These are phyloP conservation scores for Haplosporangium gracile DNA, from an alignment of 192 early-diverging fungal genomes.

Conservation along the genomic window DNA sequence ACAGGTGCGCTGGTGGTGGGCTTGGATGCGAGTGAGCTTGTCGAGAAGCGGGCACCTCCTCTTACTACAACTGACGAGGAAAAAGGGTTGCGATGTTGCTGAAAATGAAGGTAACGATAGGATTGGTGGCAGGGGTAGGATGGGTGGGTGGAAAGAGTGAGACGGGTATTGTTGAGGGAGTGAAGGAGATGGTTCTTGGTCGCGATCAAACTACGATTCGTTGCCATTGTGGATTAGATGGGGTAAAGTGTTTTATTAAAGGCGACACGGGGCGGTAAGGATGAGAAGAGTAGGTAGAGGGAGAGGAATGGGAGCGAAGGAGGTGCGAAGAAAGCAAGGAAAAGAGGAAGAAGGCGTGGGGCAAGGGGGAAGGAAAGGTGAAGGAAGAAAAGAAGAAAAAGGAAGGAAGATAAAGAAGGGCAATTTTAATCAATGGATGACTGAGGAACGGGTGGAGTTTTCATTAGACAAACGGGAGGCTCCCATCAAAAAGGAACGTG, in stretches of 20 bases:
- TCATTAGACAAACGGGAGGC: not conserved
- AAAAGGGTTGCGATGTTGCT: not conserved
- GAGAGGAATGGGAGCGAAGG: not conserved
- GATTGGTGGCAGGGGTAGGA: not conserved
- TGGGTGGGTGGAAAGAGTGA: not conserved
- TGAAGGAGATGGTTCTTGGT: constrained; percentile 21
- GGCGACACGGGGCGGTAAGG: not conserved
- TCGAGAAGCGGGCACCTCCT: constrained; percentile 27
- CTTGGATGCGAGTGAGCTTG: constrained; percentile 23
- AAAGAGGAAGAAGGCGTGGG: not conserved
- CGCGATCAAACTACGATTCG: constrained; percentile 23
- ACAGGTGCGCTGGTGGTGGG: constrained; percentile 22
- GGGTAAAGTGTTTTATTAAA: not conserved
- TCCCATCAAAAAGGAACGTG: not conserved
- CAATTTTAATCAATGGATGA: not conserved
- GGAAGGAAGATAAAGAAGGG: not conserved
- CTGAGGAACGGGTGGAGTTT: not conserved
- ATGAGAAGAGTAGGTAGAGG: not conserved
- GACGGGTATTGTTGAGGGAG: constrained; percentile 1
- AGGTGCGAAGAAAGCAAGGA: not conserved
- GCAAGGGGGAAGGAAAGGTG: not conserved
- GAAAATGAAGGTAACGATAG: not conserved
- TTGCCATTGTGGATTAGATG: constrained; percentile 12
- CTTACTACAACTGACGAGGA: not conserved
- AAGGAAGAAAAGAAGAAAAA: not conserved